phyloP scores from a whole-genome alignment of 2,329 filamentous ascomycete species.

The Ilyonectria mors-panacis region DNA sequence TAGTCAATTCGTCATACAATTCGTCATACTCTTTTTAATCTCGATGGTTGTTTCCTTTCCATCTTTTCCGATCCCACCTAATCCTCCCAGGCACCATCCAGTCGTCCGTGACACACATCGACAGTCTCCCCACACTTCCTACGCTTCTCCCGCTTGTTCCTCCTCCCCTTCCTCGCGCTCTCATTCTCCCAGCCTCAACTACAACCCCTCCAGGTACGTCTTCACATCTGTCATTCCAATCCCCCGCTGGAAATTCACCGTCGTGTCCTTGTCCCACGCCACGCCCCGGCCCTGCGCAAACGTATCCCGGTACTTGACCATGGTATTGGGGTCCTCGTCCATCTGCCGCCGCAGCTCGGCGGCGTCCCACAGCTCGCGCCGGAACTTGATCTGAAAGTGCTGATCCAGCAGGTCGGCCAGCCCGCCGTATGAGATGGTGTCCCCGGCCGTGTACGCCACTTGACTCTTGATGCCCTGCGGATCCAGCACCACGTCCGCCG shows the following conservation, averaged over 20 bases:
- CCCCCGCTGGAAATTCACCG: slow-evolving; percentile 66
- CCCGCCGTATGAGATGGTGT: slow-evolving; percentile 71
- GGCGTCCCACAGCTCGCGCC: slow-evolving; percentile 65
- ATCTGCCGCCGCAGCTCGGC: slow-evolving; percentile 62
- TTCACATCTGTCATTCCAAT: slow-evolving; percentile 62
- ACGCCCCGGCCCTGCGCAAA: slow-evolving; percentile 73
- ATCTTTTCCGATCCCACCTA: background rate
- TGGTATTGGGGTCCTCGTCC: slow-evolving; percentile 60
- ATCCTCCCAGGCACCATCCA: background rate
- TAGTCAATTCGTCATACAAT: slow-evolving; percentile 16
- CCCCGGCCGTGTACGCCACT: slow-evolving; percentile 73
- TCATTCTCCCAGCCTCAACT: slow-evolving; percentile 1
- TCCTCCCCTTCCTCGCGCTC: slow-evolving; percentile 7
- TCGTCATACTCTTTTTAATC: slow-evolving; percentile 12
- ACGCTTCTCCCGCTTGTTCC: slow-evolving; percentile 9
- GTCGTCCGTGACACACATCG: background rate
- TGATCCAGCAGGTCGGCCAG: slow-evolving; percentile 68
- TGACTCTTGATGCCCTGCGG: slow-evolving; percentile 53
- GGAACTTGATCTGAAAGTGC: slow-evolving; percentile 57
- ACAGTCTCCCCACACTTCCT: background rate
- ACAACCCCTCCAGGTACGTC: slow-evolving; percentile 52
- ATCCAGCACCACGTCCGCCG: slow-evolving; percentile 68
- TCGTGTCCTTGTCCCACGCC: slow-evolving; percentile 68
- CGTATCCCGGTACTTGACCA: slow-evolving; percentile 73
- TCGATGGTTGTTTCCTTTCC: background rate